These are phyloP conservation scores for Nymphaea colorata DNA, from an alignment of 164 flowering plant species.

Conservation along the genomic window DNA sequence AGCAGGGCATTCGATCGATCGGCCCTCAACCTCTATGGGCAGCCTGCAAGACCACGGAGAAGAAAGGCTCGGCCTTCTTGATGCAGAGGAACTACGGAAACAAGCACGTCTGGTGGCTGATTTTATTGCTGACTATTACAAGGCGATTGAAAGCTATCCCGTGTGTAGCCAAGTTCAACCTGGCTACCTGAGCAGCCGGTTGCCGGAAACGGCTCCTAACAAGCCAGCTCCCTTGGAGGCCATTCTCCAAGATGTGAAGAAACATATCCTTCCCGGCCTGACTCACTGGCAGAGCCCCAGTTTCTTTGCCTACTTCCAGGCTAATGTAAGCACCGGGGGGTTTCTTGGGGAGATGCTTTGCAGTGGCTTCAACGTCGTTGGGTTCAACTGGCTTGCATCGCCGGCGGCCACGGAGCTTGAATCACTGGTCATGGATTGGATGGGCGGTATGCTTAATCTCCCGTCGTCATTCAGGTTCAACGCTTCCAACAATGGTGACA, in stretches of 20 bases:
- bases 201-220: constrained; percentile 76
- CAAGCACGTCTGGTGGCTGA: constrained; percentile 42
- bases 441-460: constrained; percentile 68
- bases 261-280: constrained; percentile 78
- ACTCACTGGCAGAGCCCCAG: constrained; percentile 98
- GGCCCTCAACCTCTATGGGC: no score
- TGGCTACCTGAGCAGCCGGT: constrained; percentile 63
- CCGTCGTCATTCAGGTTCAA: constrained; percentile 14
- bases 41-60: no score
- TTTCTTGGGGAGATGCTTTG: constrained; percentile 96
- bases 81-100: no score
- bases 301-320: constrained; percentile 83
- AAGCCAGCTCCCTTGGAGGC: constrained; percentile 58
- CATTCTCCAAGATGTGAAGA: constrained; percentile 64
- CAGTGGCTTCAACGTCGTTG: constrained; percentile 80
- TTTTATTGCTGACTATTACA: constrained; percentile 86
- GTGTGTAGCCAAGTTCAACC: constrained; percentile 98
- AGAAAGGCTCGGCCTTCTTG: no score
- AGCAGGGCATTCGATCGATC: no score
- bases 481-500: no score
- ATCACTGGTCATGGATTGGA: constrained; percentile 91
- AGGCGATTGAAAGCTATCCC: constrained; percentile 54
- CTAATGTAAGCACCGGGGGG: constrained; percentile 85
- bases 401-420: constrained; percentile 98
- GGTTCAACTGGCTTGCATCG: constrained; percentile 92